Percentiles rank a stretch among this genome's conserved stretches.
Conservation (phyloP, 129 eudicot genomes). For the Calendula officinalis region DNA sequence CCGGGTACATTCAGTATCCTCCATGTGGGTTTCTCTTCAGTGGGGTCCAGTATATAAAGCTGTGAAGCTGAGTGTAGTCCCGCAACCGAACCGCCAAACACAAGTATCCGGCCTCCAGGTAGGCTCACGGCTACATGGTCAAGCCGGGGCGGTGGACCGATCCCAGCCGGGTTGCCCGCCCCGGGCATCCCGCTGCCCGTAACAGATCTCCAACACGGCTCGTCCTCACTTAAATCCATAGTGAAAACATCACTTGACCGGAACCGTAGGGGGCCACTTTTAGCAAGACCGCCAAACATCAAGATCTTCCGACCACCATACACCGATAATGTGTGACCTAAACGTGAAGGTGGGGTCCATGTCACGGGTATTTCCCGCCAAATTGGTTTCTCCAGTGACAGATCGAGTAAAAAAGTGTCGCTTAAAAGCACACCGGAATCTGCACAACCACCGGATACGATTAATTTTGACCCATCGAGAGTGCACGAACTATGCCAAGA, state of each 20-base stretch:
- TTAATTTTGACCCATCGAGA: slow-evolving; percentile 78
- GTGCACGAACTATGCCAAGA: slow-evolving; percentile 99
- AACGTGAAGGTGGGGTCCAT: slow-evolving; percentile 96
- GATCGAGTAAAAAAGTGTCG: slow-evolving; percentile 81
- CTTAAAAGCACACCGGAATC: slow-evolving; percentile 95
- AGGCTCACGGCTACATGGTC: slow-evolving; percentile 90
- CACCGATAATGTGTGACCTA: slow-evolving; percentile 89
- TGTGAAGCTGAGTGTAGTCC: slow-evolving; percentile 87
- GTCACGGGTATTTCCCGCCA: slow-evolving; percentile 91
- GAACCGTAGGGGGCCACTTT: slow-evolving; percentile 84
- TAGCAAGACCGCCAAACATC: slow-evolving; percentile 97
- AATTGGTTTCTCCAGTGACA: slow-evolving; percentile 77
- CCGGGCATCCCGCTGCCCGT: slow-evolving; percentile 82
- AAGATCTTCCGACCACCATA: slow-evolving; percentile 88
- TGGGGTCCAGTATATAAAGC: slow-evolving; percentile 75
- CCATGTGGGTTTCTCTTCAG: slow-evolving; percentile 81
- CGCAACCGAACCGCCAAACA: slow-evolving; percentile 86
- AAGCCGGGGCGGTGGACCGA: slow-evolving; percentile 79
- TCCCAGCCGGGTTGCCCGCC: slow-evolving; percentile 71
- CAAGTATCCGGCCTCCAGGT: slow-evolving; percentile 78
- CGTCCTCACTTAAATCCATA: slow-evolving; percentile 62
- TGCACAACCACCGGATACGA: slow-evolving; percentile 95
- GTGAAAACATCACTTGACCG: slow-evolving; percentile 64
- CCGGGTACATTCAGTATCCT: slow-evolving; percentile 66
- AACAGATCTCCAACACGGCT: slow-evolving; percentile 68